These are phyloP conservation scores for Polysphondylium violaceum DNA, from an alignment of 78 protist genomes.

Conservation along the genomic window DNA sequence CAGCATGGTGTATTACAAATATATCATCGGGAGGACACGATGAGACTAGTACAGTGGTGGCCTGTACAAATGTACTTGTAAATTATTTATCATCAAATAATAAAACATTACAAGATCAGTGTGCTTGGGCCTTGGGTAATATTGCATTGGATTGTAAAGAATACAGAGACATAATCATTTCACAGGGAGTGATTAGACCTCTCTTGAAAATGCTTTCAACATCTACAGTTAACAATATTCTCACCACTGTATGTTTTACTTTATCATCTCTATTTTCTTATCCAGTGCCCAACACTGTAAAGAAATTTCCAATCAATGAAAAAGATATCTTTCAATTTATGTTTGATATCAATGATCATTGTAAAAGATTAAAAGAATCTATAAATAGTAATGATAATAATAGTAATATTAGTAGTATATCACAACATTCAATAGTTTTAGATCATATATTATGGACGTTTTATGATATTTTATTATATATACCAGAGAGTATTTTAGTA, in stretches of 20 bases:
- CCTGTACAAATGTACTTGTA: conserved; percentile 1
- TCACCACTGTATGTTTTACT: conserved; percentile 1
- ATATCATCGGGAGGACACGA: conserved; percentile 4
- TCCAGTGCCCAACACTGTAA: background rate
- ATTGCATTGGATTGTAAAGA: conserved; percentile 34
- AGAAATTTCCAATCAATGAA: background rate
- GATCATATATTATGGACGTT: conserved; percentile 3
- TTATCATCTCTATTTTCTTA: background rate
- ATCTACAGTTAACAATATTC: background rate
- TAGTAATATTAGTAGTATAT: background rate
- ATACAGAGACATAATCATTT: conserved; percentile 1
- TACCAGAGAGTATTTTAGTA: background rate
- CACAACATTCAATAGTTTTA: background rate
- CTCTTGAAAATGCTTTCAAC: background rate
- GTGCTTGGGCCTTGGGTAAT: conserved; percentile 59
- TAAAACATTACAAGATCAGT: conserved; percentile 64
- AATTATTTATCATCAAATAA: conserved; percentile 11
- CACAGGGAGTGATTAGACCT: conserved; percentile 42
- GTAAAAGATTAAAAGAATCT: background rate
- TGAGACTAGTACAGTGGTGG: background rate
- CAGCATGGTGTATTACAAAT: conserved; percentile 73
- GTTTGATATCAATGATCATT: background rate
- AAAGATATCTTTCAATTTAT: background rate
- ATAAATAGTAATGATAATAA: background rate
- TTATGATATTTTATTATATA: background rate